Percentiles rank a stretch among this genome's conserved stretches.
Conservation (phyloP, 345 rosid species). For the Trapa bicornis region DNA sequence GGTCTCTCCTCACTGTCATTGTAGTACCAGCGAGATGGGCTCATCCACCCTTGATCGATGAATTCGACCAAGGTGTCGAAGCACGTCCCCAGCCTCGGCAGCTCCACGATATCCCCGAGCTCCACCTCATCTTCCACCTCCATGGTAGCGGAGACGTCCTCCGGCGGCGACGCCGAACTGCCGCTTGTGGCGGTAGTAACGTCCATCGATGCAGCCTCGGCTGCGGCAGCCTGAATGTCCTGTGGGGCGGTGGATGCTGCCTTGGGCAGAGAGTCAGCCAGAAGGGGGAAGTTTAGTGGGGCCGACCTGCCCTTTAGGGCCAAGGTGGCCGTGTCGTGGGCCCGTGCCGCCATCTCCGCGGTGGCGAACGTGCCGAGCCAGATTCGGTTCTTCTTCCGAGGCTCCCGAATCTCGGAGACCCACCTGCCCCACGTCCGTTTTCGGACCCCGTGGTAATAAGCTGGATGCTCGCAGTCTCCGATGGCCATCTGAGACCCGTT, state of each 20-base stretch:
- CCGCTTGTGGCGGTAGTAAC: slow-evolving; percentile 2
- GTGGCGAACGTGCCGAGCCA: slow-evolving; percentile 58
- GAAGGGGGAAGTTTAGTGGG: slow-evolving; percentile 43
- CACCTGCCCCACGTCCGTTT: slow-evolving; percentile 55
- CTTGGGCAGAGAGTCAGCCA: slow-evolving; percentile 30
- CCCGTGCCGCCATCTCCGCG: slow-evolving; percentile 61
- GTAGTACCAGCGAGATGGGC: not conserved
- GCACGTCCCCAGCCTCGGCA: slow-evolving; percentile 25
- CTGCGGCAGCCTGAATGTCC: slow-evolving; percentile 44
- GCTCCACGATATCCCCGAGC: slow-evolving; percentile 27
- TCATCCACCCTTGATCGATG: slow-evolving; percentile 2
- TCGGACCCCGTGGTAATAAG: slow-evolving; percentile 38
- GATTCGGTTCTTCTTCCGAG: slow-evolving; percentile 50
- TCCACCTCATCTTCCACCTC: slow-evolving; percentile 21
- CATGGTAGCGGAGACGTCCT: slow-evolving; percentile 1
- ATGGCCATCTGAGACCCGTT: slow-evolving; percentile 6
- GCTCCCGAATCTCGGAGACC: slow-evolving; percentile 64
- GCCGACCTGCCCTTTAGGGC: slow-evolving; percentile 41
- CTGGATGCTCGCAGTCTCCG: slow-evolving; percentile 30
- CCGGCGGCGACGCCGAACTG: not conserved
- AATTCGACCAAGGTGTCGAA: slow-evolving; percentile 9
- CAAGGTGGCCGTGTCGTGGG: slow-evolving; percentile 47
- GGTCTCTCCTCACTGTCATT: not conserved
- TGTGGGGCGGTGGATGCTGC: slow-evolving; percentile 33
- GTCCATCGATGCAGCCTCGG: slow-evolving; percentile 41